Conservation (phyloP, 306 rosid species). For the Sicyos baderoa region DNA sequence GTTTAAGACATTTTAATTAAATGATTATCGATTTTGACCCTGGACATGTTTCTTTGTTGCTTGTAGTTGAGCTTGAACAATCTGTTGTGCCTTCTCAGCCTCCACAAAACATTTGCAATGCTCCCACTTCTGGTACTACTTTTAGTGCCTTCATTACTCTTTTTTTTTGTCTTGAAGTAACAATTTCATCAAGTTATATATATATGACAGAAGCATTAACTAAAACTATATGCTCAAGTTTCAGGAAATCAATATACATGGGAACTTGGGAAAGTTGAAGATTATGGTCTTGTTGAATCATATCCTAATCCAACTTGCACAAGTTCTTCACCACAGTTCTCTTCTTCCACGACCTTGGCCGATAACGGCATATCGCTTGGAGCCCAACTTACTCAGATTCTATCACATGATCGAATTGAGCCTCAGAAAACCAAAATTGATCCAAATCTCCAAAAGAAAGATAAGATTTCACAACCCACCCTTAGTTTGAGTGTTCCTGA, state of each 20-base stretch:
- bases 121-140: neutral
- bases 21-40: neutral
- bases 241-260: constrained; percentile 6
- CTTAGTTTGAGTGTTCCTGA: neutral
- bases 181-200: neutral
- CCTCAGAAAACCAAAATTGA: neutral
- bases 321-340: neutral
- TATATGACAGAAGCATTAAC: neutral
- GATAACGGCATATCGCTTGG: neutral
- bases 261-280: neutral
- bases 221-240: neutral
- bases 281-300: neutral
- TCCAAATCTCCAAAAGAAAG: neutral
- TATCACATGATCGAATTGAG: neutral
- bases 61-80: constrained; percentile 2
- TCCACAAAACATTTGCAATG: neutral
- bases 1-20: neutral
- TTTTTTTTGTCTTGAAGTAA: neutral
- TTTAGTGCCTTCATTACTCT: neutral
- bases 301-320: neutral
- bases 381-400: neutral
- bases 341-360: neutral
- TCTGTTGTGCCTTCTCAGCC: neutral
- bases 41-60: constrained; percentile 12
- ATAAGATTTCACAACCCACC: neutral